These are phyloP conservation scores for Penicillium sp. DNA, from an alignment of 2,329 filamentous ascomycete genomes.

Conservation along the genomic window DNA sequence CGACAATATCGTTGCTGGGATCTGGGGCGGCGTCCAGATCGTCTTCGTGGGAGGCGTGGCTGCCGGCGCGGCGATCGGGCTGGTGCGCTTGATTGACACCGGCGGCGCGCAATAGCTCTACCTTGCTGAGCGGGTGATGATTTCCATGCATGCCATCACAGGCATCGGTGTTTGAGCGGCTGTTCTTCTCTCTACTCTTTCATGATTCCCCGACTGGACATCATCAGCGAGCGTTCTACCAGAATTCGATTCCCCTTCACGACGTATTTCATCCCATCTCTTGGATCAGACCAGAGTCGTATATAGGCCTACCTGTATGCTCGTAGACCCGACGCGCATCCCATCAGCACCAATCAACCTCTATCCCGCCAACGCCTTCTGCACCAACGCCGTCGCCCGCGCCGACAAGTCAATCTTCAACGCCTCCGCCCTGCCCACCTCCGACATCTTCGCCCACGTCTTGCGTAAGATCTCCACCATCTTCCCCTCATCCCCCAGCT, in stretches of 20 bases:
- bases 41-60: constrained; percentile 63
- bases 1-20: constrained; percentile 52
- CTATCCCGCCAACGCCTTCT: constrained; percentile 56
- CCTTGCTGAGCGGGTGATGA: constrained; percentile 1
- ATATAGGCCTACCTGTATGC: too few relatives aligned
- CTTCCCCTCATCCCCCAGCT: constrained; percentile 70
- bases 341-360: constrained; percentile 1
- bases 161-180: constrained; percentile 9
- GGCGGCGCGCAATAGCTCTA: constrained; percentile 10
- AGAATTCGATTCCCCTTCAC: background rate
- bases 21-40: constrained; percentile 63
- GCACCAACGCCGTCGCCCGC: constrained; percentile 59
- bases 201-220: constrained; percentile 3
- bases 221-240: constrained; percentile 11
- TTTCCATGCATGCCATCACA: constrained; percentile 3
- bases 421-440: constrained; percentile 61
- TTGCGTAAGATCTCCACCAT: constrained; percentile 67
- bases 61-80: constrained; percentile 63
- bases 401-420: constrained; percentile 64
- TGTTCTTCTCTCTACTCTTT: background rate
- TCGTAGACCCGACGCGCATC: too few relatives aligned
- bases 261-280: background rate
- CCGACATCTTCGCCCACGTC: constrained; percentile 74
- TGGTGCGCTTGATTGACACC: constrained; percentile 57
- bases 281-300: too few relatives aligned